Conservation (phyloP, 2,329 filamentous ascomycete species). For the Diplodia mutila region DNA sequence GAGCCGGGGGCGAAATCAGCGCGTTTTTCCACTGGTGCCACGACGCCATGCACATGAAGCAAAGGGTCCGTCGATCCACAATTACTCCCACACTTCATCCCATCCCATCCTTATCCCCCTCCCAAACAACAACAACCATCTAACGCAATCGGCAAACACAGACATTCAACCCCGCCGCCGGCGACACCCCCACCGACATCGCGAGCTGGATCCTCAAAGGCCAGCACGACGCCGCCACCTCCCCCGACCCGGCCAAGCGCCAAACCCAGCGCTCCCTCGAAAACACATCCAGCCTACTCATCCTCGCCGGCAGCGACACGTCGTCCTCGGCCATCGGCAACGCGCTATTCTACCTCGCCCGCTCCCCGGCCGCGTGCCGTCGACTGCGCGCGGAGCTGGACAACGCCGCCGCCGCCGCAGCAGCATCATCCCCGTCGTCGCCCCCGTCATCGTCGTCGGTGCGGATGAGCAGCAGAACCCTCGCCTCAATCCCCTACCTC, state of each 20-base stretch:
- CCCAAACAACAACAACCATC: too few species aligned
- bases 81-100: background rate
- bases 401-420: too few species aligned
- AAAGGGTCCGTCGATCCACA: background rate
- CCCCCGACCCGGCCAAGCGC: slow-evolving; percentile 40
- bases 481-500: too few species aligned
- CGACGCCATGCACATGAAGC: slow-evolving; percentile 3
- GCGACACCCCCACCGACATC: slow-evolving; percentile 39
- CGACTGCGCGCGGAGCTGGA: slow-evolving; percentile 16
- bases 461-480: too few species aligned
- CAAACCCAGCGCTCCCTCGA: slow-evolving; percentile 30
- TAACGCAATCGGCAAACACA: too few species aligned
- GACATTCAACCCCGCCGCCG: background rate
- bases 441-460: too few species aligned
- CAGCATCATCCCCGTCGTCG: slow-evolving; percentile 33
- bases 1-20: background rate
- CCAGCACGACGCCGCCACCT: slow-evolving; percentile 39
- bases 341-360: slow-evolving; percentile 31
- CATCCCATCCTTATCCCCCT: too few species aligned
- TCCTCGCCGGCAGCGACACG: slow-evolving; percentile 37
- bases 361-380: slow-evolving; percentile 4
- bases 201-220: slow-evolving; percentile 38
- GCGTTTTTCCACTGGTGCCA: slow-evolving; percentile 15
- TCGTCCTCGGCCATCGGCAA: background rate
- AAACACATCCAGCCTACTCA: slow-evolving; percentile 40